Evolutionary conservation across 2,329 filamentous ascomycete genomes (phyloP).

Genomic region (Plenodomus biglobosus): DNA sequence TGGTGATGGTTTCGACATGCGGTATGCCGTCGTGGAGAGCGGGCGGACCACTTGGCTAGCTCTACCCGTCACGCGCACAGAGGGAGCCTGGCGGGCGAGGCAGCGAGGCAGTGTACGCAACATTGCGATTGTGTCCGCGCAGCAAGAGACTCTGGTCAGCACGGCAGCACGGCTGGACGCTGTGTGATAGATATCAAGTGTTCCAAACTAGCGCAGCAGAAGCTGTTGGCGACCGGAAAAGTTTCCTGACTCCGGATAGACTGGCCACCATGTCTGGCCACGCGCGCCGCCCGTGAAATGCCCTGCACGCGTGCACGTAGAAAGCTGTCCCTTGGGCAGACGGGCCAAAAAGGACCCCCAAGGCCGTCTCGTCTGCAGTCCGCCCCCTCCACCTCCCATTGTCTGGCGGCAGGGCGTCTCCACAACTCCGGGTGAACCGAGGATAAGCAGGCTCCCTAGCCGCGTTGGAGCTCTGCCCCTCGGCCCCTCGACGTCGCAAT

Average conservation of each 20-base stretch:
- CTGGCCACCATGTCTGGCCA: conserved; percentile 19
- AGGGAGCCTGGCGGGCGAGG: conserved; percentile 41
- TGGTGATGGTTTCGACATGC: conserved; percentile 59
- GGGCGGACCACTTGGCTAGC: conserved; percentile 38
- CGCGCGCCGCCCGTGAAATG: conserved; percentile 1
- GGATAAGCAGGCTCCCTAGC: conserved; percentile 32
- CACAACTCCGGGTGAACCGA: conserved; percentile 32
- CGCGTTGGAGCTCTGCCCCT: conserved; percentile 34
- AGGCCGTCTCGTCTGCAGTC: conserved; percentile 4
- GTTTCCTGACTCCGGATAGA: conserved; percentile 16
- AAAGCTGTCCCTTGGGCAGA: conserved; percentile 13
- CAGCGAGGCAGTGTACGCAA: conserved; percentile 43
- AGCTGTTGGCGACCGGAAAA: conserved; percentile 13
- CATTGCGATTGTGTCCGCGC: conserved; percentile 30
- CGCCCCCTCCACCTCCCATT: conserved; percentile 2
- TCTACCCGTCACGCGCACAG: conserved; percentile 25
- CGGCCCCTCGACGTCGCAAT: conserved; percentile 29
- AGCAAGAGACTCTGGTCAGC: conserved; percentile 10
- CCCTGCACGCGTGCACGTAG: background rate
- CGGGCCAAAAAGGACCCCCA: conserved; percentile 3
- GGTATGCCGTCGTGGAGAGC: conserved; percentile 47
- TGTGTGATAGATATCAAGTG: no score
- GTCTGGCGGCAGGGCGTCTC: conserved; percentile 31
- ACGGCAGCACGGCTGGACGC: no score
- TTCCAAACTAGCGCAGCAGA: no score